Evolutionary conservation across 768 basidiomycete genomes (phyloP).

Genomic region (Punctularia strigosozonata): DNA sequence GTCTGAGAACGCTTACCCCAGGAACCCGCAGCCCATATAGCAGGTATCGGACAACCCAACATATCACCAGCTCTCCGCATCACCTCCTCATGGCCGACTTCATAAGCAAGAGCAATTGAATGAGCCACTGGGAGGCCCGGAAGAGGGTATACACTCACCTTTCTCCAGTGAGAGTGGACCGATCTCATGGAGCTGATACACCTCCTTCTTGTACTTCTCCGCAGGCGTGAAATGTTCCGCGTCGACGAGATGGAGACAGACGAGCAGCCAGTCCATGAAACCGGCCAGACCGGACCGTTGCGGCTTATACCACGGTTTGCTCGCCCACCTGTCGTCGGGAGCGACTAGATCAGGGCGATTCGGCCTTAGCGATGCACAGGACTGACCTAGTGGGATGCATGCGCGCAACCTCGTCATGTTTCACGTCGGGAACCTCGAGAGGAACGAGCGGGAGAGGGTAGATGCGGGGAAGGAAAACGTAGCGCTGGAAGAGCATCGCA

Average conservation of each 20-base stretch:
- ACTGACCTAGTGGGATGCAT: slow-evolving; percentile 23
- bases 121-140: neutral
- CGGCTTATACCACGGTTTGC: slow-evolving; percentile 37
- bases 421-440: slow-evolving; percentile 13
- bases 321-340: slow-evolving; percentile 14
- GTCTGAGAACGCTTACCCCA: too few species aligned
- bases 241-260: slow-evolving; percentile 15
- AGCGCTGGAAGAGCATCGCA: slow-evolving; percentile 22
- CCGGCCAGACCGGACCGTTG: slow-evolving; percentile 13
- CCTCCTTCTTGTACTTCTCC: slow-evolving; percentile 9
- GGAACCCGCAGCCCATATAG: too few species aligned
- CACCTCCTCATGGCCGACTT: slow-evolving; percentile 30
- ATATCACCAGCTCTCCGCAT: slow-evolving; percentile 28
- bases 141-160: neutral
- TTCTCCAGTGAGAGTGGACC: neutral
- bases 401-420: slow-evolving; percentile 14
- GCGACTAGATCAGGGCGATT: slow-evolving; percentile 5
- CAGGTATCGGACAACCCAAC: slow-evolving; percentile 33
- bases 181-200: slow-evolving; percentile 18
- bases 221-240: neutral
- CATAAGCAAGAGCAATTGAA: neutral
- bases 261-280: slow-evolving; percentile 19
- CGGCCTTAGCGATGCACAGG: neutral
- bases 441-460: slow-evolving; percentile 12
- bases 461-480: slow-evolving; percentile 27